These are phyloP conservation scores for Metschnikowia kunwiensis DNA, from an alignment of 805 yeast species.

Conservation along the genomic window DNA sequence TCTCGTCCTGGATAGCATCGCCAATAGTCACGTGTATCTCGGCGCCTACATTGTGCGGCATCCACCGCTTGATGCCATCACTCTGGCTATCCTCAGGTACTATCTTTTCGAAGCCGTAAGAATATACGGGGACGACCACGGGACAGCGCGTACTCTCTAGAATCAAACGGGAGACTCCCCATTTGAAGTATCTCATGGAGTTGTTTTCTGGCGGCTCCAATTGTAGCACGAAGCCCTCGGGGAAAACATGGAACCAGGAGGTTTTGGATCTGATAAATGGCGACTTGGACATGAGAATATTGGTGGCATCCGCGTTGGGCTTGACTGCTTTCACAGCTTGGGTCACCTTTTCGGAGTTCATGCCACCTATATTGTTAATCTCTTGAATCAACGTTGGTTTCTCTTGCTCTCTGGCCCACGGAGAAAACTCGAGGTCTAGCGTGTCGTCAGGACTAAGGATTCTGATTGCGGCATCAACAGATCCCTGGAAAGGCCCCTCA, in stretches of 20 bases:
- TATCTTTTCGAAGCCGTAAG: conserved; percentile 82
- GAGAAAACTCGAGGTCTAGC: conserved; percentile 42
- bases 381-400: conserved; percentile 41
- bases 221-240: conserved; percentile 93
- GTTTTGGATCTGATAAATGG: conserved; percentile 65
- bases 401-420: conserved; percentile 26
- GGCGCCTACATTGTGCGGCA: conserved; percentile 65
- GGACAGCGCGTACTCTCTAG: conserved; percentile 84
- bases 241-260: conserved; percentile 92
- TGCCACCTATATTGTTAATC: conserved; percentile 23
- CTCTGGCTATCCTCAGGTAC: conserved; percentile 73
- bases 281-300: conserved; percentile 31
- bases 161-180: conserved; percentile 88
- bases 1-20: conserved; percentile 57
- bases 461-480: conserved; percentile 81
- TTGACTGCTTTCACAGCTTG: conserved; percentile 21
- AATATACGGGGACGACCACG: conserved; percentile 79
- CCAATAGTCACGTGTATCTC: conserved; percentile 72
- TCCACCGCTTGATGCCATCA: conserved; percentile 50
- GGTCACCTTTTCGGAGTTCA: conserved; percentile 7
- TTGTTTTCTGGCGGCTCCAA: conserved; percentile 71
- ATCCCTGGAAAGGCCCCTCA: conserved; percentile 87
- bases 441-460: conserved; percentile 77
- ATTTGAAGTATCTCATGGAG: conserved; percentile 91
- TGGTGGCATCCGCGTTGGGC: conserved; percentile 31